Evolutionary conservation across 805 yeast species (phyloP), one percentile per base, ranked within the genome.

Genomic region (Cephaloascus albidus): DNA sequence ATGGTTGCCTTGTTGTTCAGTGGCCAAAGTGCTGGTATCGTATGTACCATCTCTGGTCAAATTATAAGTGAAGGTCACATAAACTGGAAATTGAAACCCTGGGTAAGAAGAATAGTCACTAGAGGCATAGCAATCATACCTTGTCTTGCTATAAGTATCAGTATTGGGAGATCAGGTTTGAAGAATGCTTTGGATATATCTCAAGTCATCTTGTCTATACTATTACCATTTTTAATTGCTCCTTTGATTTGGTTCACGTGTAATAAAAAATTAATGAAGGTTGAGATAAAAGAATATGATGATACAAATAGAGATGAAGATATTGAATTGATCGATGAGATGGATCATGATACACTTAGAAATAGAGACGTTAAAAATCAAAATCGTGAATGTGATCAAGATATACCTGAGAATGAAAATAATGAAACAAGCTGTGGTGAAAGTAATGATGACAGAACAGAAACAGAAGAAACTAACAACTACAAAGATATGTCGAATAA

Each of bases 31-130:
- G 96, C 96, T 0, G 95, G 96, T 37, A 78, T 89, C 34, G 89
- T 88, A 2, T 88, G 96, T 56, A 89, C 97, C 0, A 82, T 89
- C 63, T 86, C 95, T 0, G 96, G 96, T 8, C 95, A 89, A 58
- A 79, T 89, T 49, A 96, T 89, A 2, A 76, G 87, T 48, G 97
- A 89, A 56, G 97, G 97, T 1, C 90, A 85, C 52, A 64, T 89
- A 32, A 73, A 79, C 39, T 88, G 96, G 96, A 76, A 73, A 2
- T 47, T 85, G 33, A 71, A 68, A 44, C 96, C 96, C 3, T 81
- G 95, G 85, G 51, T 81, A 37, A 72, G 96, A 54, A 68, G 96
- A 46, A 53, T 89, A 8, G 67, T 79, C 10, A 89, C 96, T 0
- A 72, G 97, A 52, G 60, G 74, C 4, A 80, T 89, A 34, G 78